A percentile compares a stretch with the other conserved stretches of the same genome.
phyloP scores from a whole-genome alignment of 2,329 filamentous ascomycete species.

The Alternaria sp. region DNA sequence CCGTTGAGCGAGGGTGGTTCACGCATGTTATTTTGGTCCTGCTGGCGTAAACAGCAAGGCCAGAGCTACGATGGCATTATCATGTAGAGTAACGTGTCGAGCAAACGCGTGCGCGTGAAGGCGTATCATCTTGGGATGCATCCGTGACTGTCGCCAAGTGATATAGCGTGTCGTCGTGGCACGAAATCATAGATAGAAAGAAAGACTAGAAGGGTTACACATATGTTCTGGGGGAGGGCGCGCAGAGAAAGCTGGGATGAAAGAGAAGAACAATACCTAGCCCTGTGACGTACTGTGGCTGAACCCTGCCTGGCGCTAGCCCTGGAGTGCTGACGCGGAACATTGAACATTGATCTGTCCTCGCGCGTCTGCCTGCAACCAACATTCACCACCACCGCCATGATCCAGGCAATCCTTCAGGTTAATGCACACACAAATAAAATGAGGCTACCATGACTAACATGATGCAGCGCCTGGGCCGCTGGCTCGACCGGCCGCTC shows the following conservation, averaged over 20 bases:
- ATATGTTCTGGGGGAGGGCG: not conserved
- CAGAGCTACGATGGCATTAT: not conserved
- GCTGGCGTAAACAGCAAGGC: not conserved
- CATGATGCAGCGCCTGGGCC: constrained; percentile 68
- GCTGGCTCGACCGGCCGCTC: constrained; percentile 84
- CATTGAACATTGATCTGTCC: constrained; percentile 25
- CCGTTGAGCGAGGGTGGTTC: not conserved
- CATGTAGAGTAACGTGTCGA: not conserved
- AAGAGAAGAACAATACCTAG: not conserved
- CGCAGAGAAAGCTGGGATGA: not conserved
- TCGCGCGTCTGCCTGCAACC: constrained; percentile 21
- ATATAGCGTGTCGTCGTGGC: not conserved
- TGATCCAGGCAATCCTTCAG: constrained; percentile 49
- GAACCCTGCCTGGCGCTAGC: constrained; percentile 14
- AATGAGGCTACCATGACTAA: constrained; percentile 16
- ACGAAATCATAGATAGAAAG: not conserved
- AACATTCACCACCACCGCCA: constrained; percentile 22
- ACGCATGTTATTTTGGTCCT: not conserved
- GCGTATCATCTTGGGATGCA: not conserved
- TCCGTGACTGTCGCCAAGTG: not conserved
- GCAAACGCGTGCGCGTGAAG: not conserved
- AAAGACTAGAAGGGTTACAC: not conserved
- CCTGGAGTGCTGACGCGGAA: constrained; percentile 3
- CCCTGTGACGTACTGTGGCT: not conserved
- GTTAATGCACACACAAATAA: constrained; percentile 9